phyloP scores from a whole-genome alignment of 768 basidiomycete genomes.

The Multifurca ochricompacta region DNA sequence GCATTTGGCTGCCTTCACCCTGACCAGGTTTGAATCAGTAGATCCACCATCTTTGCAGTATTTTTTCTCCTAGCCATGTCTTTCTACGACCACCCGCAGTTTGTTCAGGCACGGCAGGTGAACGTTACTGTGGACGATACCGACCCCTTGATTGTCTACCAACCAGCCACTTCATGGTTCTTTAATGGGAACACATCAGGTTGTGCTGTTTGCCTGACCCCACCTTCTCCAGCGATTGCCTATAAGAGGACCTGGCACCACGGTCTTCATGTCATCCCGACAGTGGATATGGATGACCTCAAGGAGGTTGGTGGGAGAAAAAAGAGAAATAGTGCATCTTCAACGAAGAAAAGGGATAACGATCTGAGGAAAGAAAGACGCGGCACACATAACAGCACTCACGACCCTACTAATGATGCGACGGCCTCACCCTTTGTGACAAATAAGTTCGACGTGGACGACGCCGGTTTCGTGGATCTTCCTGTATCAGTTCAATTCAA shows the following conservation, averaged over 20 bases:
- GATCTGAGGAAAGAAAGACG: background rate
- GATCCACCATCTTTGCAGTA: background rate
- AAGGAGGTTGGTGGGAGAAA: background rate
- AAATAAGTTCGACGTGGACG: slow-evolving; percentile 27
- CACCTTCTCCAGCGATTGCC: background rate
- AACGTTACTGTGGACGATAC: slow-evolving; percentile 14
- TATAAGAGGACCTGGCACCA: slow-evolving; percentile 15
- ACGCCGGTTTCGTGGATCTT: slow-evolving; percentile 26
- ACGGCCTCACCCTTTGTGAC: background rate
- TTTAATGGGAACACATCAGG: background rate
- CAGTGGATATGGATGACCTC: slow-evolving; percentile 2
- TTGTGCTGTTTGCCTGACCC: slow-evolving; percentile 9
- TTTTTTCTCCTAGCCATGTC: background rate
- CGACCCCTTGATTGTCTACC: slow-evolving; percentile 3
- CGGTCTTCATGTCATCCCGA: slow-evolving; percentile 3
- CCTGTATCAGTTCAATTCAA: slow-evolving; percentile 34
- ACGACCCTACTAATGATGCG: background rate
- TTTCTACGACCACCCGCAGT: background rate
- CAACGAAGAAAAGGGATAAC: background rate
- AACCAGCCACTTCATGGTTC: background rate
- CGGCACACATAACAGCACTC: background rate
- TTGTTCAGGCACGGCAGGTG: background rate
- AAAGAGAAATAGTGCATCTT: background rate
- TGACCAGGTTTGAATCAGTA: background rate
- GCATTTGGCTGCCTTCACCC: background rate